Base-by-base conservation (phyloP, 257 asterid species). In the Datura wrightii region DNA sequence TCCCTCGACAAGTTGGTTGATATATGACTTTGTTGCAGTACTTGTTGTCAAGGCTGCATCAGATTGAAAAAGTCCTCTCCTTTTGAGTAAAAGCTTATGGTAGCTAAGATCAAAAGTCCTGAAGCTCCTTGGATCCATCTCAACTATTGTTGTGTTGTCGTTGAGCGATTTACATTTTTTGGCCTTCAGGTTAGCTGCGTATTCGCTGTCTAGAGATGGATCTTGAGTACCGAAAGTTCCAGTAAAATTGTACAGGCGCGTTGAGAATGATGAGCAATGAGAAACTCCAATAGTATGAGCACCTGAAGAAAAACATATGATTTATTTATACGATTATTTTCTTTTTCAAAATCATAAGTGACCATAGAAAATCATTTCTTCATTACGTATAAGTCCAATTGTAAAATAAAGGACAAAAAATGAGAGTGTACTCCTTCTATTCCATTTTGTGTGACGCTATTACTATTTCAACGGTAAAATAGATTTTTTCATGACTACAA, bases 61-160 rank as follows among this genome's bases (percentile, higher is more conserved):
- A 0, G 95, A 92, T 54, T 90, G 82, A 67, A 93, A 93, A 19
- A 93, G 86, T 0, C 97, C 98, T 85, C 97, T 89, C 54, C 94
- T 86, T 79, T 93, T 93, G 14, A 91, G 93, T 60, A 94, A 85
- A 8, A 90, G 91, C 14, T n/a, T 84, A 54, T 91, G 93, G 79
- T 94, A 93, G 44, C 95, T 91, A 2, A 91, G 93, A 78, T 94
- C 97, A 83, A 94, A 94, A 6, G 98, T 92, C 71, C 89, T 86
- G 44, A 91, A 83, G 86, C 97, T 94, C 50, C 97, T 93, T 0
- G 96, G 94, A 48, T 92, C 97, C 97, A 94, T 92, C 82, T 91
- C 94, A 0, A 90, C 94, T 48, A 41, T 84, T 1, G 89, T 39
- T 24, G 89, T 90, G 1, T 91, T 89, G 39, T 88, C 90, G 34